A percentile compares a stretch with the other conserved stretches of the same genome.
Conservation (phyloP, 2,329 filamentous ascomycete species). For the Colletotrichum kahawae region DNA sequence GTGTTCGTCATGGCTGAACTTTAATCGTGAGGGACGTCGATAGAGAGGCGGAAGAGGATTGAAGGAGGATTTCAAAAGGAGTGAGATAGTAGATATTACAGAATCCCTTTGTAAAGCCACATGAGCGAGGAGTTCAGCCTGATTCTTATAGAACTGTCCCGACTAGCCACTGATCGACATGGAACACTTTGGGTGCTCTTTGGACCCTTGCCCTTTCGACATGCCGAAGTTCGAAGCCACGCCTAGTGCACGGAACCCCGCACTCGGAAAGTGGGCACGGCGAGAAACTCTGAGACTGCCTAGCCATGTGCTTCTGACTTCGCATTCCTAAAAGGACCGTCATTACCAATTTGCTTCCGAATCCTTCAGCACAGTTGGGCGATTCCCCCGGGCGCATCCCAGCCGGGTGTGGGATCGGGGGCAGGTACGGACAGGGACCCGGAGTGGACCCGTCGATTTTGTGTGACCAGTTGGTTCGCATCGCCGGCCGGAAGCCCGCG, state of each 20-base stretch:
- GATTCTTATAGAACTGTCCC: background rate
- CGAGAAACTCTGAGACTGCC: conserved; percentile 1
- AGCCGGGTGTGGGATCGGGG: background rate
- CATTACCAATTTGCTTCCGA: background rate
- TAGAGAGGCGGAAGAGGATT: background rate
- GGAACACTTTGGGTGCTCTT: background rate
- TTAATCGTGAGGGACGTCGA: background rate
- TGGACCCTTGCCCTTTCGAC: conserved; percentile 5
- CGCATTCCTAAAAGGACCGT: background rate
- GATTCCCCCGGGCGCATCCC: background rate
- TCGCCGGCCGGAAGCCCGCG: background rate
- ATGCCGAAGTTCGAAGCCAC: conserved; percentile 12
- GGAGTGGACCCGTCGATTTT: background rate
- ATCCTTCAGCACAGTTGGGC: background rate
- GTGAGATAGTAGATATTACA: background rate
- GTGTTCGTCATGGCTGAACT: background rate
- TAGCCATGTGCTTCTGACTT: background rate
- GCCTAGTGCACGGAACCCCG: conserved; percentile 18
- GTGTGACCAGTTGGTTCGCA: background rate
- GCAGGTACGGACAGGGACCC: background rate
- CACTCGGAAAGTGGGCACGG: conserved; percentile 14
- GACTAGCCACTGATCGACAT: background rate
- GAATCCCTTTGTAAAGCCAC: accelerated
- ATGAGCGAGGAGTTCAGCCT: background rate
- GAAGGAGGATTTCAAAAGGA: background rate